Conservation (phyloP, 805 yeast genomes). For the Nakazawaea populi region DNA sequence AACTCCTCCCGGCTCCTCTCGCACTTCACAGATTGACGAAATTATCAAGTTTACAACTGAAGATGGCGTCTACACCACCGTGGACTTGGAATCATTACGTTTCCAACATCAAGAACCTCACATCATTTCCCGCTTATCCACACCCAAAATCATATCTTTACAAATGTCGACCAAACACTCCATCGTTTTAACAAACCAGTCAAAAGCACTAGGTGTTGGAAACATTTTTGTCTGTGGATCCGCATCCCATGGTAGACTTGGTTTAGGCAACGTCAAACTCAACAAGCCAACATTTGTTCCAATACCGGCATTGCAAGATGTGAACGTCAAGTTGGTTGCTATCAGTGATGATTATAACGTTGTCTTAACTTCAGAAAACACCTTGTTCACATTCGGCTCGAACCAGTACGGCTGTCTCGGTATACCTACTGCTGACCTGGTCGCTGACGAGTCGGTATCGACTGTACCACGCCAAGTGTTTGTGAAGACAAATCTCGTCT, state of each 20-base stretch:
- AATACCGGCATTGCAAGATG: constrained; percentile 31
- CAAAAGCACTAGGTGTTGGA: constrained; percentile 24
- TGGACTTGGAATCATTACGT: neutral
- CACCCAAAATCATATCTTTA: constrained; percentile 41
- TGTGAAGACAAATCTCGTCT: neutral
- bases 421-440: neutral
- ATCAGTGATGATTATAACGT: constrained; percentile 66
- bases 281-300: constrained; percentile 37
- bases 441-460: neutral
- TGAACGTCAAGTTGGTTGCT: constrained; percentile 31
- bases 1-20: no score
- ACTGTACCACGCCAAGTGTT: neutral
- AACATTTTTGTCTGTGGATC: constrained; percentile 59
- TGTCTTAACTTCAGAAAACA: constrained; percentile 44
- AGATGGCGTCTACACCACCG: neutral
- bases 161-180: constrained; percentile 64
- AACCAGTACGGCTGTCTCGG: constrained; percentile 69
- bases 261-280: constrained; percentile 38
- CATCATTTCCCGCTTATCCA: neutral
- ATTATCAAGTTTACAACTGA: neutral
- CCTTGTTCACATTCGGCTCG: constrained; percentile 77
- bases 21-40: neutral
- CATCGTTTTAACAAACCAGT: constrained; percentile 41
- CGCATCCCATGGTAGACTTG: constrained; percentile 68
- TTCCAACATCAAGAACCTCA: no score